Evolutionary conservation across 768 basidiomycete species (phyloP).

Genomic region (Strobilomyces confusus): DNA sequence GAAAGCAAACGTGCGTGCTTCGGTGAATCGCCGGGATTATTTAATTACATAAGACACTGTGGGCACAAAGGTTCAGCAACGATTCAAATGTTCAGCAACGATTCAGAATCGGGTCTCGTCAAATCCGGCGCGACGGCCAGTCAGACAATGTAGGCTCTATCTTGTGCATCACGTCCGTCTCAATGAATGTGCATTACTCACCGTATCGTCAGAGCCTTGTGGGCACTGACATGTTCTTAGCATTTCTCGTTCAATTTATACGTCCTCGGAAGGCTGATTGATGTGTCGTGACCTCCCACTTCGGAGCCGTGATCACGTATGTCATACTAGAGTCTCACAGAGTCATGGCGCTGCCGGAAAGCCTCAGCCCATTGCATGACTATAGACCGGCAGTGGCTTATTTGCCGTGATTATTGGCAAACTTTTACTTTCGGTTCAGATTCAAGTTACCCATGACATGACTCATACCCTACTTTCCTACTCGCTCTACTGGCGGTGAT

Average conservation of each 20-base stretch:
- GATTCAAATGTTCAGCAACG: neutral
- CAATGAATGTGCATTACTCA: neutral
- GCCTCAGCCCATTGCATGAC: too few relatives aligned
- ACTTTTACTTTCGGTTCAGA: too few relatives aligned
- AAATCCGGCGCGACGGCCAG: neutral
- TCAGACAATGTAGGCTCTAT: slow-evolving; percentile 12
- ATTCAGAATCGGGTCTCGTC: slow-evolving; percentile 7
- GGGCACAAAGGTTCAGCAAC: too few relatives aligned
- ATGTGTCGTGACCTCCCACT: neutral
- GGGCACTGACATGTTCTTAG: neutral
- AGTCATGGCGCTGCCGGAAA: too few relatives aligned
- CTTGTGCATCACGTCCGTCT: neutral
- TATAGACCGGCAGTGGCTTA: neutral
- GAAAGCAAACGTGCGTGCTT: too few relatives aligned
- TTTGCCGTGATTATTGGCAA: neutral
- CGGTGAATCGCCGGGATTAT: too few relatives aligned
- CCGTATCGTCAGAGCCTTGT: neutral
- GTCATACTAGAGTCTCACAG: neutral
- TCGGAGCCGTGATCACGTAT: neutral
- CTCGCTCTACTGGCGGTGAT: too few relatives aligned
- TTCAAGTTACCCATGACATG: too few relatives aligned
- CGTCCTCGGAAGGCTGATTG: too few relatives aligned
- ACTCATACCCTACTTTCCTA: too few relatives aligned
- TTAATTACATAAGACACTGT: neutral
- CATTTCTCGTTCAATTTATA: neutral